phyloP scores from a whole-genome alignment of 192 early-diverging fungal genomes.

The Coemansia sp. region DNA sequence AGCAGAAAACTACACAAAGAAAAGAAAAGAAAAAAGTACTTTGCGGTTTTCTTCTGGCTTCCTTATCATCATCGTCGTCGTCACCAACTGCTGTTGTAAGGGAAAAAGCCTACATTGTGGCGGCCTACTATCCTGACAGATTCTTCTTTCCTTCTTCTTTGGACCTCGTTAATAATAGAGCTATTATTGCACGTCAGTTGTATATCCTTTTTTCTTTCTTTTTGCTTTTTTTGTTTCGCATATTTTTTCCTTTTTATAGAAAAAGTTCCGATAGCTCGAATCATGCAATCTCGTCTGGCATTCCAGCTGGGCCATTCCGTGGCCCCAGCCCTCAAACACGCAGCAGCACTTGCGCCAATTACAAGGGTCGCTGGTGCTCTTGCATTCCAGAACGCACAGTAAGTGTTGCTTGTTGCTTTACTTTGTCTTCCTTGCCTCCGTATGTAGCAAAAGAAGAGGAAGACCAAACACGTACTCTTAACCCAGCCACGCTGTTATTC shows the following conservation, averaged over 20 bases:
- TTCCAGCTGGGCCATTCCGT: slow-evolving; percentile 42
- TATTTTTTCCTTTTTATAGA: slow-evolving; percentile 15
- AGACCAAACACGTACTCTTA: too few species aligned
- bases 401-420: slow-evolving; percentile 15
- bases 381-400: slow-evolving; percentile 43
- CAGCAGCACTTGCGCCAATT: slow-evolving; percentile 19
- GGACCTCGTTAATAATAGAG: background rate
- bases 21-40: too few species aligned
- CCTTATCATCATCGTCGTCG: too few species aligned
- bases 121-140: background rate
- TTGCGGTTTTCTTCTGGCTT: too few species aligned
- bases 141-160: slow-evolving; percentile 6
- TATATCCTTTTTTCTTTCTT: slow-evolving; percentile 6
- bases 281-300: slow-evolving; percentile 47
- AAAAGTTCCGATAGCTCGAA: slow-evolving; percentile 12
- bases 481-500: background rate
- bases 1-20: too few species aligned
- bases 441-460: background rate
- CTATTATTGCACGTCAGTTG: background rate
- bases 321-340: slow-evolving; percentile 39
- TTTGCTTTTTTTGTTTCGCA: slow-evolving; percentile 7
- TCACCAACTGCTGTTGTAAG: too few species aligned
- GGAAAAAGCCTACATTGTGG: too few species aligned
- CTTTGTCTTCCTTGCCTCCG: background rate
- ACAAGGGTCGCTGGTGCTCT: slow-evolving; percentile 30